Conservation (phyloP, 306 rosid species). For the Nissolia schottii region DNA sequence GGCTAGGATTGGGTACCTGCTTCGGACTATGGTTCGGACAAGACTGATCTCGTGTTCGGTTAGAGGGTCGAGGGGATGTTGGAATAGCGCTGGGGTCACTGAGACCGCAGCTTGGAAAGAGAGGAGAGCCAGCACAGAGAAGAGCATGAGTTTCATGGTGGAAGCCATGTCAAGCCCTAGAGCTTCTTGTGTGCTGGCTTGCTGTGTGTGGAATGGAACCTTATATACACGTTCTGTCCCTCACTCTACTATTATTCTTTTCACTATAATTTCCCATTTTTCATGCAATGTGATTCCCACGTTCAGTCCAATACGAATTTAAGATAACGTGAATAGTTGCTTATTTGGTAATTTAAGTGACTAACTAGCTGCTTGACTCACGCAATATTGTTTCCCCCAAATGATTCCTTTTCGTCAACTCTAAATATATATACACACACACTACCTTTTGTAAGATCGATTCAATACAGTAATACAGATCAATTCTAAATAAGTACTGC, state of each 20-base stretch:
- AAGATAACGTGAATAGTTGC: too few relatives aligned
- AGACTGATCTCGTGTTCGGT: neutral
- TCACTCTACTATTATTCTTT: neutral
- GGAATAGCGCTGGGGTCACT: neutral
- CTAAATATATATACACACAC: too few relatives aligned
- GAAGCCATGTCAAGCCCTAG: neutral
- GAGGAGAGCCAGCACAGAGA: neutral
- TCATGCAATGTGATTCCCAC: too few relatives aligned
- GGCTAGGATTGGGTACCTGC: constrained; percentile 21
- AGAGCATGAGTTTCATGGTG: neutral
- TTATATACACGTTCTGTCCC: neutral
- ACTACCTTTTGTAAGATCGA: too few relatives aligned
- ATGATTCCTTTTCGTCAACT: too few relatives aligned
- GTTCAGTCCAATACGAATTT: too few relatives aligned
- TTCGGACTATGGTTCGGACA: constrained; percentile 24
- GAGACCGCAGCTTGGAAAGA: neutral
- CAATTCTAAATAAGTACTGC: too few relatives aligned
- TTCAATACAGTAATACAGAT: too few relatives aligned
- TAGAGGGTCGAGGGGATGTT: constrained; percentile 38
- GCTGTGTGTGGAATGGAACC: neutral
- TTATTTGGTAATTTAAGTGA: too few relatives aligned
- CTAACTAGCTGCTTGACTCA: too few relatives aligned
- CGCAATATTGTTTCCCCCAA: too few relatives aligned
- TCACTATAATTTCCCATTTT: neutral
- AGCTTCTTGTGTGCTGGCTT: neutral